These are phyloP conservation scores for Trichocladium uniseriatum DNA, from an alignment of 495 filamentous ascomycete species.

Conservation along the genomic window DNA sequence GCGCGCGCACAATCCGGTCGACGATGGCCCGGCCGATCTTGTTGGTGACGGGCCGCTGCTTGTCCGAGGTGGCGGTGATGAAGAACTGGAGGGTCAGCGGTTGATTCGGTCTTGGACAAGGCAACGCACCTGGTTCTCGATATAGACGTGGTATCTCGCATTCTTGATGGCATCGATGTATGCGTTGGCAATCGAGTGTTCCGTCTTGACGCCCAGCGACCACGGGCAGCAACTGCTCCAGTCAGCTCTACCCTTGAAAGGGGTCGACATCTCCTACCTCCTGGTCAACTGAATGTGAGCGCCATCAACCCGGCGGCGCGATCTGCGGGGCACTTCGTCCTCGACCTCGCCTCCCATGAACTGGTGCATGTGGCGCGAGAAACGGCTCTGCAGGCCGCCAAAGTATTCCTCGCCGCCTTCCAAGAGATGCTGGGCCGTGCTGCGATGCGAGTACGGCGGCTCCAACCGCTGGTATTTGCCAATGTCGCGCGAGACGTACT, in stretches of 20 bases:
- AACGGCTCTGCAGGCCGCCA: constrained; percentile 40
- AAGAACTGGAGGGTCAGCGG: constrained; percentile 52
- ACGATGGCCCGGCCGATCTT: constrained; percentile 83
- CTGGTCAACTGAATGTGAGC: constrained; percentile 35
- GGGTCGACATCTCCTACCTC: constrained; percentile 23
- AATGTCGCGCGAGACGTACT: constrained; percentile 62
- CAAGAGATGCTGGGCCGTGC: constrained; percentile 13
- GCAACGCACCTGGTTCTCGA: constrained; percentile 69
- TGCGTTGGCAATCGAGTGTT: constrained; percentile 85
- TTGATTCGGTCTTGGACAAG: no score
- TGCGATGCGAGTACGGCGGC: constrained; percentile 13
- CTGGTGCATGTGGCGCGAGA: constrained; percentile 30
- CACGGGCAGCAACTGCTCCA: constrained; percentile 53
- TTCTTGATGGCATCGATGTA: constrained; percentile 76
- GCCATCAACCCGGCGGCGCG: constrained; percentile 7
- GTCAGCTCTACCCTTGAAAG: background rate
- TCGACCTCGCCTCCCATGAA: constrained; percentile 24
- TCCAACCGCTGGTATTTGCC: constrained; percentile 51
- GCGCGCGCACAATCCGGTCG: constrained; percentile 74
- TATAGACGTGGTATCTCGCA: constrained; percentile 81
- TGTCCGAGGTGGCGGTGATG: constrained; percentile 75
- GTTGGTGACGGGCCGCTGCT: constrained; percentile 75
- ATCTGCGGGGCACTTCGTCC: background rate
- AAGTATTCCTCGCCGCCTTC: constrained; percentile 25
- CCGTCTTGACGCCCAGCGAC: constrained; percentile 57